These are phyloP conservation scores for Petrea volubilis DNA, from an alignment of 257 asterid genomes.

Conservation along the genomic window DNA sequence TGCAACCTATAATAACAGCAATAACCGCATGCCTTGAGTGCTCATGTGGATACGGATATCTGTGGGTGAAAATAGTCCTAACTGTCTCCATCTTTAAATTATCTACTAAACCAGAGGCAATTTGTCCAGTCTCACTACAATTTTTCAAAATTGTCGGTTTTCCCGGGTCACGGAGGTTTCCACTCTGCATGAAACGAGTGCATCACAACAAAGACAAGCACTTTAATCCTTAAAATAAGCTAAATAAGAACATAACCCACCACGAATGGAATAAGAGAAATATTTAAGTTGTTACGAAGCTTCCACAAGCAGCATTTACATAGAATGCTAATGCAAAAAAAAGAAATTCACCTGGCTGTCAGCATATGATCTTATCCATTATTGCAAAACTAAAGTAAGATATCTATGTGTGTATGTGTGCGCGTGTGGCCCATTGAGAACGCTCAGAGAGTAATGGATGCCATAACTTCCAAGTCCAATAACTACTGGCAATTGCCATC, in stretches of 20 bases:
- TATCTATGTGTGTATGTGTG: neutral
- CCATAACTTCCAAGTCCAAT: neutral
- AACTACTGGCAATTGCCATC: neutral
- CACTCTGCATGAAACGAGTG: neutral
- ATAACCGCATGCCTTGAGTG: slow-evolving; percentile 72
- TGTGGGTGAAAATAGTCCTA: slow-evolving; percentile 61
- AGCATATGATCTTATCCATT: no score
- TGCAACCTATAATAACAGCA: slow-evolving; percentile 64
- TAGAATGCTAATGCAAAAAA: no score
- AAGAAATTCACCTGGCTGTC: no score
- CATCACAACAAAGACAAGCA: neutral
- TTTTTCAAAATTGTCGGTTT: no score
- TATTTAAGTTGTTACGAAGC: no score
- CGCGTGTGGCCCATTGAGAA: neutral
- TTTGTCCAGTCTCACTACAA: no score
- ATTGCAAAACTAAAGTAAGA: neutral
- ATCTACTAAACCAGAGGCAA: slow-evolving; percentile 56
- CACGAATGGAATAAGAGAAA: no score
- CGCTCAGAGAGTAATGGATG: neutral
- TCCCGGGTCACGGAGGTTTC: no score
- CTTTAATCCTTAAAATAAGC: neutral
- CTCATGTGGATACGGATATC: slow-evolving; percentile 72
- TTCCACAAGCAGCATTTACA: no score
- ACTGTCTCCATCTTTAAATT: slow-evolving; percentile 68
- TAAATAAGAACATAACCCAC: no score